Base-by-base conservation (phyloP, 2,329 filamentous ascomycete genomes). In the Pestalotiopsis sp. region DNA sequence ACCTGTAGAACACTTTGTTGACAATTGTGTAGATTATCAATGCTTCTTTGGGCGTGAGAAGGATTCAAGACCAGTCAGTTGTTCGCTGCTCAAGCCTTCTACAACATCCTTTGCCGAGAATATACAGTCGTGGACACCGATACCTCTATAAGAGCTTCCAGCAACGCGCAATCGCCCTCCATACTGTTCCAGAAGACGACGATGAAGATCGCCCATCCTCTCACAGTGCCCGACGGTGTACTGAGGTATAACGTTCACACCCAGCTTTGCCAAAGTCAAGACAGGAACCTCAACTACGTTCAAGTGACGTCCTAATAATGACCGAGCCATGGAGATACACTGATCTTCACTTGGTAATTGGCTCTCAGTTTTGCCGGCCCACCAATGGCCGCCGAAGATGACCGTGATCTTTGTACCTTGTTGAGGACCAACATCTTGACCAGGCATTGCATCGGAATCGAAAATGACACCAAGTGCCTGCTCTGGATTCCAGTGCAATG, bases 351-450 rank as follows among this genome's bases (percentile, higher is more conserved):
- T 68, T 2, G 68, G 68, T 9, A 70, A 20, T 49, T 59, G 40
- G 14, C 23, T 27, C 1, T 41, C 27, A 27, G 13, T 45, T 14
- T 31, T 64, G 5, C 14, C 40, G 9, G 31, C 38, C 68, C 66
- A 70, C 68, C 68, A 70, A n/a, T 70, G 68, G 13, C 68, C 68
- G 25, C 68, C 68, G 14, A 70, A 23, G 20, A 70, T 41, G 5
- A 68, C 68, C 5, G 68, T 70, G 31, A 70, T 70, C 58, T 68
- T 70, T 23, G 66, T 66, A 12, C 49, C 59, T 31, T 23, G 40
- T 23, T 5, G 63, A 6, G 13, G 60, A 38, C 52, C 57, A 45
- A 27, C 9, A 45, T 69, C 57, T 12, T 69, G 68, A 14, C 61
- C 68, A 20, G 66, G 66, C 68, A 68, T 69, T 27, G 66, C 68